Evolutionary conservation across 75 land plant genomes (phyloP), one percentile per base, ranked within the genome.

Genomic region (Pinus tabuliformis): DNA sequence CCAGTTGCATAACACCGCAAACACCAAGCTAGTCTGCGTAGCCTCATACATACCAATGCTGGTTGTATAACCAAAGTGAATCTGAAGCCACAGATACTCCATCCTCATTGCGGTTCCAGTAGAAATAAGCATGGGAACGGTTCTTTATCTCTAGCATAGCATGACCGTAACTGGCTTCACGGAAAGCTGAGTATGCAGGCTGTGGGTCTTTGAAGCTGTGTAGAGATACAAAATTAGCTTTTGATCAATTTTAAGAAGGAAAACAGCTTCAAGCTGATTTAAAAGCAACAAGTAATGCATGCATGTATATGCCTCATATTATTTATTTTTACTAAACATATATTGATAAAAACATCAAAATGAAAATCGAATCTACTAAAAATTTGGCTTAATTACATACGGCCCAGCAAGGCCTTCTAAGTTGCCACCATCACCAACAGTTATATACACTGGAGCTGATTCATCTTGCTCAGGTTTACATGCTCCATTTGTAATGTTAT

Each of bases 111-210:
- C 98, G 77, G 72, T 95, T 89, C 98, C 98, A 95, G 2, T 74
- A 63, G 64, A 82, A 95, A 61, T 85, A 77, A n/a, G 98, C 98
- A 77, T 88, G 93, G 0, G 98, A 93, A 17, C 85, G 30, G 81
- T 95, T 95, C 80, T 87, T 89, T 62, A 95, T 83, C 4, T 95
- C 96, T 0, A 95, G 75, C 12, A 84, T 83, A 0, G 90, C 93
- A 81, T 93, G 96, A 5, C 96, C 96, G 80, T 91, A 95, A 73
- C 98, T 95, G 20, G 98, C 88, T 81, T 95, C 98, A 7, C 96
- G 83, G 77, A 49, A 95, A 5, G 93, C 93, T 7, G 96, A 95
- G 76, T 95, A 95, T 13, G 59, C 80, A 30, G 98, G 98, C 76
- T 93, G 96, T 42, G 98, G 98, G 74, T 89, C 80, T 52, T 76